Conservation (phyloP, 2,329 filamentous ascomycete genomes). For the Calycina herbarum region DNA sequence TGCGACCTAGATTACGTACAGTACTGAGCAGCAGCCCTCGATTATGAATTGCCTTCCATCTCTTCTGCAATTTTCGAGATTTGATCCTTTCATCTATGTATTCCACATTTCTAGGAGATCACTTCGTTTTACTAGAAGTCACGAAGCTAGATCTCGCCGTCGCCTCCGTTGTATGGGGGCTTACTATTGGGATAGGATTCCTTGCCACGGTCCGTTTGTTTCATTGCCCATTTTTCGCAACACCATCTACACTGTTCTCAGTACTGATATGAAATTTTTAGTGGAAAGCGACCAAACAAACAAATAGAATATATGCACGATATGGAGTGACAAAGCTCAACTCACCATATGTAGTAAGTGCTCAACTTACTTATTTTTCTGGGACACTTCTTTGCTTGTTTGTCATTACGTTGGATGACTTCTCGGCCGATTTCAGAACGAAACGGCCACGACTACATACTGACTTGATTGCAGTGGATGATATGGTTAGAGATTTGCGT, state of each 20-base stretch:
- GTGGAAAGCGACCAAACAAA: constrained; percentile 41
- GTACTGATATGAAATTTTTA: not conserved
- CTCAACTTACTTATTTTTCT: not conserved
- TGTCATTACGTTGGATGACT: not conserved
- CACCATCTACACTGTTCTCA: not conserved
- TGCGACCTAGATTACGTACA: not conserved
- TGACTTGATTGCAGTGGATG: constrained; percentile 33
- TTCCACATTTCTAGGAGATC: constrained; percentile 1
- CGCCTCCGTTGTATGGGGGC: constrained; percentile 42
- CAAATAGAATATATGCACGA: constrained; percentile 36
- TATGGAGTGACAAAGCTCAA: constrained; percentile 34
- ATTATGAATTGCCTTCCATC: not conserved
- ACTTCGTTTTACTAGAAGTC: constrained; percentile 10
- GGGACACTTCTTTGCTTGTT: not conserved
- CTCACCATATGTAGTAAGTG: constrained; percentile 38
- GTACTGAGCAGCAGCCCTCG: not conserved
- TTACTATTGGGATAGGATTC: constrained; percentile 41
- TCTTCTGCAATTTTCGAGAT: not conserved
- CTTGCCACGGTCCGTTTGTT: constrained; percentile 29
- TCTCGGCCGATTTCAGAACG: not conserved
- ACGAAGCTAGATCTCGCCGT: constrained; percentile 37
- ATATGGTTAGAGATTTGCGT: constrained; percentile 47
- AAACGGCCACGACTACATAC: not conserved
- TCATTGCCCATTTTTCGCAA: not conserved
- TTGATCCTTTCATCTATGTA: not conserved